phyloP scores from a whole-genome alignment of 2,329 filamentous ascomycete species.

The Fusarium begoniae region DNA sequence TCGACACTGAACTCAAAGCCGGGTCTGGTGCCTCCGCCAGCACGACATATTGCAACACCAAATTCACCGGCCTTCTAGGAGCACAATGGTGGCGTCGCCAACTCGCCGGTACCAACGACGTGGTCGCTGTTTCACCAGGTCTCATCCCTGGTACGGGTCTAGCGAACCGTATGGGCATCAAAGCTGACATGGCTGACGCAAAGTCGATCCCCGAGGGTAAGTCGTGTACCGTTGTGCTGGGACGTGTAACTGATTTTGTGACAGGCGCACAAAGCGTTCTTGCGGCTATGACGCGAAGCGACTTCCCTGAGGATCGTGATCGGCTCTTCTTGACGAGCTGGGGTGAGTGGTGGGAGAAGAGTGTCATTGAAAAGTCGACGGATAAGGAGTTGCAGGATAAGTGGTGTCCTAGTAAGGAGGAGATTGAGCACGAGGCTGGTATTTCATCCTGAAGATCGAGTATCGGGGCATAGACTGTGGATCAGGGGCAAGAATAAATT shows the following conservation, averaged over 20 bases:
- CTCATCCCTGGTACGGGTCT: constrained; percentile 60
- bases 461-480: rapidly evolving
- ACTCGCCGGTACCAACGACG: constrained; percentile 53
- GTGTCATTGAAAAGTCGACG: constrained; percentile 51
- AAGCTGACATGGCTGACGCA: constrained; percentile 55
- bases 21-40: constrained; percentile 46
- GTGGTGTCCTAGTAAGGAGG: constrained; percentile 58
- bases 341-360: constrained; percentile 65
- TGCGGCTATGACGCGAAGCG: constrained; percentile 53
- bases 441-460: constrained; percentile 5
- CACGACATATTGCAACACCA: constrained; percentile 54
- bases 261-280: constrained; percentile 58
- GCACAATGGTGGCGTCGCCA: constrained; percentile 67
- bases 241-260: constrained; percentile 10
- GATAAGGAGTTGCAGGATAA: constrained; percentile 61
- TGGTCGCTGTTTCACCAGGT: constrained; percentile 64
- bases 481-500: neutral
- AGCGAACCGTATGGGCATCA: constrained; percentile 43
- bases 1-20: constrained; percentile 53
- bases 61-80: constrained; percentile 61
- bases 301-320: constrained; percentile 61
- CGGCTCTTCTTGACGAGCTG: constrained; percentile 64
- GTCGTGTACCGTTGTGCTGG: neutral
- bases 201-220: constrained; percentile 58
- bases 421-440: constrained; percentile 57